These are phyloP conservation scores for Cutaneotrichosporon sp. DNA, from an alignment of 1,284 basidiomycete species.

Conservation along the genomic window DNA sequence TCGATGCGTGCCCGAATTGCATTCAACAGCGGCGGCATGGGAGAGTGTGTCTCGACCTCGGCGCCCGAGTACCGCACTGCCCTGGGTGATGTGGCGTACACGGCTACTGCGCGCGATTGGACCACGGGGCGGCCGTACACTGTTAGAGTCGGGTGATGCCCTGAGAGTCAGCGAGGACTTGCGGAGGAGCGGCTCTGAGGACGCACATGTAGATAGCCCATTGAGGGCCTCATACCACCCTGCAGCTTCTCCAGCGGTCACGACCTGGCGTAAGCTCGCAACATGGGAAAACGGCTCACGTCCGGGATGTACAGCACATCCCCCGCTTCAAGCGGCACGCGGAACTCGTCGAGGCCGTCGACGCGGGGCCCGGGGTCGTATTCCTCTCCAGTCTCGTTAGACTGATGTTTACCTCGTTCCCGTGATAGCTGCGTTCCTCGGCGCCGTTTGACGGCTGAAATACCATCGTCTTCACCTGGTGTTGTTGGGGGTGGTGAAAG, in stretches of 20 bases:
- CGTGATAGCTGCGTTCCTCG: too few relatives aligned
- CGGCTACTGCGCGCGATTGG: constrained; percentile 53
- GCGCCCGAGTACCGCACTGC: constrained; percentile 52
- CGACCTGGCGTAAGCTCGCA: constrained; percentile 36
- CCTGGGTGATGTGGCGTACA: constrained; percentile 49
- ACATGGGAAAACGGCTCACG: constrained; percentile 21
- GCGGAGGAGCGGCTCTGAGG: background rate
- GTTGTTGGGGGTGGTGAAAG: too few relatives aligned
- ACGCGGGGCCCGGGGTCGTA: background rate
- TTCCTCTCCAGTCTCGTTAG: too few relatives aligned
- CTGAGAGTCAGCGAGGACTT: constrained; percentile 9
- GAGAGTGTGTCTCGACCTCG: constrained; percentile 48
- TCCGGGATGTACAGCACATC: constrained; percentile 49
- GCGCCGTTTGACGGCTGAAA: too few relatives aligned
- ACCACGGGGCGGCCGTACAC: constrained; percentile 53
- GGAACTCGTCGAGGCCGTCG: background rate
- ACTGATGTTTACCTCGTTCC: too few relatives aligned
- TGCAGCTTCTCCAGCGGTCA: constrained; percentile 37
- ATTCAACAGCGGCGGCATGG: constrained; percentile 49
- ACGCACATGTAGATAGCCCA: constrained; percentile 47
- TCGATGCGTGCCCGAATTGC: constrained; percentile 49
- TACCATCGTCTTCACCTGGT: too few relatives aligned
- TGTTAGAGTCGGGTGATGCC: constrained; percentile 53
- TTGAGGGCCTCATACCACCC: constrained; percentile 50
- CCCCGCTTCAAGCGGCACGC: constrained; percentile 13